phyloP scores from a whole-genome alignment of 1,139 yeast species.

The Protomyces pachydermus region DNA sequence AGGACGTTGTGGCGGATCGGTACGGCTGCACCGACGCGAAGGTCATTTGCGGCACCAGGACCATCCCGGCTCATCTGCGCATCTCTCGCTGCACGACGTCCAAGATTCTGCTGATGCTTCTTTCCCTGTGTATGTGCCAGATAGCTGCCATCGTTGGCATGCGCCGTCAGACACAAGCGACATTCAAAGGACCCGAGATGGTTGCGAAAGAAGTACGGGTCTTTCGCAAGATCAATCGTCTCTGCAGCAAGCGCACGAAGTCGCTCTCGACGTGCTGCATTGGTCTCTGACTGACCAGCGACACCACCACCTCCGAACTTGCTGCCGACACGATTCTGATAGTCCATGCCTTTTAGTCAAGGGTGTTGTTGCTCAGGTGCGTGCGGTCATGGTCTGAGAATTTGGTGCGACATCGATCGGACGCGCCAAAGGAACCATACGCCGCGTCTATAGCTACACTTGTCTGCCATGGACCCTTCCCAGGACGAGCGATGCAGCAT shows the following conservation, averaged over 20 bases:
- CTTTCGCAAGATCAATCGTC: slow-evolving; percentile 58
- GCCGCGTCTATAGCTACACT: too few relatives aligned
- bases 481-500: not conserved
- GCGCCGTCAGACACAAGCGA: slow-evolving; percentile 67
- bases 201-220: slow-evolving; percentile 72
- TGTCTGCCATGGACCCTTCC: not conserved
- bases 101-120: slow-evolving; percentile 66
- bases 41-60: slow-evolving; percentile 30
- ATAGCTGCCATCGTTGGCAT: slow-evolving; percentile 68
- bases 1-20: slow-evolving; percentile 49
- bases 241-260: slow-evolving; percentile 60
- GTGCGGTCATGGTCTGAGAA: not conserved
- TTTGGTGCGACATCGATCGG: too few relatives aligned
- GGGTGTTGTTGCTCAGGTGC: not conserved
- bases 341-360: not conserved
- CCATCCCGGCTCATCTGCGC: slow-evolving; percentile 14
- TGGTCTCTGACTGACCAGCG: slow-evolving; percentile 63
- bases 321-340: slow-evolving; percentile 21
- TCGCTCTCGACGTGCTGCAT: slow-evolving; percentile 60
- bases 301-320: slow-evolving; percentile 55
- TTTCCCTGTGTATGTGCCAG: slow-evolving; percentile 74
- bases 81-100: slow-evolving; percentile 48
- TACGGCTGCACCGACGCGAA: slow-evolving; percentile 37
- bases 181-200: slow-evolving; percentile 74
- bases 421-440: not conserved